These are phyloP conservation scores for Trichoderma gracile DNA, from an alignment of 2,329 filamentous ascomycete species.

Conservation along the genomic window DNA sequence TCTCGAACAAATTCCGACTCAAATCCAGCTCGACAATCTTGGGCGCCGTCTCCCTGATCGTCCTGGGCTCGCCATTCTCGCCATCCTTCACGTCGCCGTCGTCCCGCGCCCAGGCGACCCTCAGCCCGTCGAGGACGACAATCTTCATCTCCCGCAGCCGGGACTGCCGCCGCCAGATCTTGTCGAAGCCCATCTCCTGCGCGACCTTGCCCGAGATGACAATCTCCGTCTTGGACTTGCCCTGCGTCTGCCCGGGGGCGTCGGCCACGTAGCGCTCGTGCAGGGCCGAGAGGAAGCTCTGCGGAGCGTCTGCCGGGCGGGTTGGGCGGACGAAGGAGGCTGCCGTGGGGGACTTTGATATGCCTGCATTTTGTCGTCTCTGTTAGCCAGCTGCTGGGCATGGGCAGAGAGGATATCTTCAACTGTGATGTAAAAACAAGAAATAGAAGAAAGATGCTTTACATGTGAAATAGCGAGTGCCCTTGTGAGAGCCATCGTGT, in stretches of 20 bases:
- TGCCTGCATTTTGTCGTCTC: slow-evolving; percentile 43
- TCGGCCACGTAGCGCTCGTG: slow-evolving; percentile 80
- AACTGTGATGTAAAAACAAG: not conserved
- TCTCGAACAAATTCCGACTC: slow-evolving; percentile 77
- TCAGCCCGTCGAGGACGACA: slow-evolving; percentile 77
- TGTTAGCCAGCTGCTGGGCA: not conserved
- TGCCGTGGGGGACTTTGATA: slow-evolving; percentile 65
- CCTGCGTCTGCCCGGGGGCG: slow-evolving; percentile 38
- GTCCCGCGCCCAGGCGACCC: slow-evolving; percentile 50
- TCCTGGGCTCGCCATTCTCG: slow-evolving; percentile 33
- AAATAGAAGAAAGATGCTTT: slow-evolving; percentile 30
- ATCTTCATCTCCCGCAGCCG: slow-evolving; percentile 75
- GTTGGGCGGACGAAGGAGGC: slow-evolving; percentile 86
- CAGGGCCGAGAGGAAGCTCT: slow-evolving; percentile 77
- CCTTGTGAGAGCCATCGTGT: slow-evolving; percentile 82
- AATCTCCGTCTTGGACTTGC: slow-evolving; percentile 52
- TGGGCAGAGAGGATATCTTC: no score
- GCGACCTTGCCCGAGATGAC: slow-evolving; percentile 77
- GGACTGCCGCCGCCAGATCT: slow-evolving; percentile 79
- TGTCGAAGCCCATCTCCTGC: slow-evolving; percentile 93
- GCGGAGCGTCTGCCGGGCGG: slow-evolving; percentile 65
- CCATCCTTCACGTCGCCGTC: slow-evolving; percentile 35
- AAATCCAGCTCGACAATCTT: slow-evolving; percentile 79
- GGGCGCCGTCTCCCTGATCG: slow-evolving; percentile 57
- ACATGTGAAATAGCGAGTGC: slow-evolving; percentile 82